Base-by-base conservation (phyloP, 164 flowering plant genomes). In the Aristolochia californica region DNA sequence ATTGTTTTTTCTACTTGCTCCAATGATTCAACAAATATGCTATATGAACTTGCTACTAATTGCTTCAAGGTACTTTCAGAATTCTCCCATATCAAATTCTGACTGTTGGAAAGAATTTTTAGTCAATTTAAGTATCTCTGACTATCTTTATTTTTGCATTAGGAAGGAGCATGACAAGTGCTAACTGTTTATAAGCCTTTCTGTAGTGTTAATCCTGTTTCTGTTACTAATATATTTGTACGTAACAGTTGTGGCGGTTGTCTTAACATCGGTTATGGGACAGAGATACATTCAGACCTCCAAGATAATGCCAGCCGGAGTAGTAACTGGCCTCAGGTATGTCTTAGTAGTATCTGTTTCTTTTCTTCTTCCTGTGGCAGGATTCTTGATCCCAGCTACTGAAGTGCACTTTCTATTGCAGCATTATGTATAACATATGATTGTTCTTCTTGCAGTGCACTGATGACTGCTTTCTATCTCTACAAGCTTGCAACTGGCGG, bases 251-350 rank as follows among this genome's bases (percentile, higher is more conserved):
- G 72, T 78, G 74, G 93, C 97, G 13, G 66, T 78, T 10, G 62
- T 49, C 7, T 75, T 93, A 12, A 78, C 97, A 54, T 78, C 64
- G 69, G 79, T 84, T 64, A 93, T 89, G 99, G 94, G 95, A 43
- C 85, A 85, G 66, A 87, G 97, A n/a, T 93, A 82, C 60, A 10
- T 78, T 54, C 69, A 84, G 67, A 87, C 97, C 30, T 80, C 86
- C 40, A 89, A 93, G 81, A 78, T 93, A 53, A 93, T 93, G 97
- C 99, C 97, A 17, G 90, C 99, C 58, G 99, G 96, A 38, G 25
- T 87, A 45, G 82, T 93, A 68, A 91, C 97, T 60, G 88, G 71
- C 30, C 80, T 89, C 66, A 93, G 99, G 99, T 93, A 75, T 27
- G 52, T 54, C 34, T 38, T 2, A 50, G 40, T 28, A 16, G 50